Base-by-base conservation (phyloP, 257 asterid genomes). In the Solanum sejunctum region DNA sequence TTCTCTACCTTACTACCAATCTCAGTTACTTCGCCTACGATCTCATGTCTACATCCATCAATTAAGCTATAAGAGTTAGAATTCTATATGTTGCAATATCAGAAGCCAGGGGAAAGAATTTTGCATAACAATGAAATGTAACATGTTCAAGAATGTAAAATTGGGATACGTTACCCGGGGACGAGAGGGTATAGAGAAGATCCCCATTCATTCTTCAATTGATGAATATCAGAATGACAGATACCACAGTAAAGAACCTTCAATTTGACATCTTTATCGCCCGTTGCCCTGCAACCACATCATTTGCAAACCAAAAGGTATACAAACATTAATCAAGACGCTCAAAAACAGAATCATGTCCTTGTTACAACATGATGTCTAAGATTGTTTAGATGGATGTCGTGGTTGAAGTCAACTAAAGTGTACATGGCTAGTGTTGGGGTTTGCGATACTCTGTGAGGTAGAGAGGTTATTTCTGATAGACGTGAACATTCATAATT, bases 181-280 rank as follows among this genome's bases (percentile, higher is more conserved):
- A 91, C 89, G 21, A 88, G 6, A 15, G 94, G 94, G 45, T 90
- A 90, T 6, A 10, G 21, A 54, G 92, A 60, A 77, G 73, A 60
- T 5, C 90, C 91, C 84, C 86, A 87, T 1, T 92, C 93, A 52
- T 89, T 83, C 86, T 86, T 90, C 8, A 81, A 66, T 23, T 18
- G 11, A 77, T 88, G 92, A 49, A 92, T 91, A 83, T 90, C 95
- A 7, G 93, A 81, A 72, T 92, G 95, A 67, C 93, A 92, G 5
- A 91, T 84, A 17, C 95, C 93, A 80, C 95, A 91, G 17, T 89
- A 91, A 47, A 89, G 26, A 45, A 92, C 87, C 47, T 87, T 84
- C 13, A 83, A 56, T 67, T 87, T 80, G 18, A 89, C 91, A 83
- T 87, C 91, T 15, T 87, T 83, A 21, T 85, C 88, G 2, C 89